Evolutionary conservation across 106 monocot species (phyloP), one percentile per base, ranked within the genome.

Genomic region (Alisma plantagoaquatica): DNA sequence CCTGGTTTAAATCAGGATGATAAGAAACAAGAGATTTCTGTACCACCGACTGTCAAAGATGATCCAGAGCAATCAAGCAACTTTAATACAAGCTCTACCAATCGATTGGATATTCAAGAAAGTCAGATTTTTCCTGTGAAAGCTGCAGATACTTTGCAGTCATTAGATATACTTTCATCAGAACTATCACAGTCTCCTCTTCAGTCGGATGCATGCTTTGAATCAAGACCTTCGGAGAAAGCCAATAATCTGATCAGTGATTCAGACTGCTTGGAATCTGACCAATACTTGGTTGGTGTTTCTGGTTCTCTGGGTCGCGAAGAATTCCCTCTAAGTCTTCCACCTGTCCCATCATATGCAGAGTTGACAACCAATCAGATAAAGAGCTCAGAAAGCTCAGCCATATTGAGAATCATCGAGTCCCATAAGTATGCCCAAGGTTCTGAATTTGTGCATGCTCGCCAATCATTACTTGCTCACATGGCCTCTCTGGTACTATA

Each of bases 401-500:
- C 84, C 52, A 50, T 84, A 57, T 53, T 52, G 38, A 62, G 78
- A 44, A 65, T 96, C 44, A 73, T 76, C 53, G 73, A 84, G 62
- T 67, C 57, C 31, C 73, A 53, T 51, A 70, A 82, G 46, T 60
- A 60, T 54, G 49, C 69, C 27, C 62, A 33, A 35, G 50, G 53
- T 51, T 67, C 57, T 41, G 56, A 67, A 14, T 49, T 22, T 71
- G 27, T 33, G 57, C 54, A 81, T 49, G 49, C 45, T 38, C 53
- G 81, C 16, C 72, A 81, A 44, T 65, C 64, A 32, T 70, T 96
- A 49, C 74, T 96, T 71, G 74, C 89, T 25, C 96, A 75, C 30
- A 30, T 96, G 55, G 62, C 89, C 63, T 58, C 81, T 42, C 89
- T 74, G 80, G 96, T 96, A 76, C 35, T 57, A n/a, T n/a, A n/a